A percentile compares a stretch with the other conserved stretches of the same genome.
Evolutionary conservation across 129 eudicot genomes (phyloP).

Genomic region (Flaveria bidentis): DNA sequence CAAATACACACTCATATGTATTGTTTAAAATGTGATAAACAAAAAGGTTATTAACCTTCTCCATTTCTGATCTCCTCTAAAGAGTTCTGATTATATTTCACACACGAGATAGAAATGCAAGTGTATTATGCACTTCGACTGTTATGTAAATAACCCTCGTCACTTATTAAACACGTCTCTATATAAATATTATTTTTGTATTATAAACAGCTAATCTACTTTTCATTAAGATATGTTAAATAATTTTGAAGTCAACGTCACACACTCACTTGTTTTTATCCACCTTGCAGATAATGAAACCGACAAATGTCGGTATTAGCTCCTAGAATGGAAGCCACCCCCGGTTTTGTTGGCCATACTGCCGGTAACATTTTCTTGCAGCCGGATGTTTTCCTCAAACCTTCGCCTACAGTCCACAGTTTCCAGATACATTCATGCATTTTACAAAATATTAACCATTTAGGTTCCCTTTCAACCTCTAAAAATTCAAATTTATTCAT

Average conservation of each 20-base stretch:
- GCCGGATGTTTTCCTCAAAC: conserved; percentile 47
- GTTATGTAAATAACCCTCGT: background rate
- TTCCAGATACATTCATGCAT: conserved; percentile 36
- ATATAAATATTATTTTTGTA: background rate
- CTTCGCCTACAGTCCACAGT: conserved; percentile 40
- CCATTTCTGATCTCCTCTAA: too few species aligned
- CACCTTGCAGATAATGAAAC: background rate
- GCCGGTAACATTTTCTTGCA: conserved; percentile 25
- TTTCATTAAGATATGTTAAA: background rate
- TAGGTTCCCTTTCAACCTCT: conserved; percentile 16
- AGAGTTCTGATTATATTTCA: too few species aligned
- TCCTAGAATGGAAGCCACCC: conserved; percentile 37
- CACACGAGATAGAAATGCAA: too few species aligned
- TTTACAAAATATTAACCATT: conserved; percentile 7
- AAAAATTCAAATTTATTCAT: background rate
- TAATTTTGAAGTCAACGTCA: conserved; percentile 11
- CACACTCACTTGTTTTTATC: background rate
- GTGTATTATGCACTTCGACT: too few species aligned
- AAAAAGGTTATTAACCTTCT: too few species aligned
- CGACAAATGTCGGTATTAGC: conserved; percentile 33
- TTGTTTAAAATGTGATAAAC: too few species aligned
- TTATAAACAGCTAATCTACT: background rate
- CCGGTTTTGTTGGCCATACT: conserved; percentile 20
- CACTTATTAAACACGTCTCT: too few species aligned
- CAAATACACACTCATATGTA: too few species aligned